Evolutionary conservation across 805 yeast species (phyloP).

Genomic region (Metschnikowia continentalis): DNA sequence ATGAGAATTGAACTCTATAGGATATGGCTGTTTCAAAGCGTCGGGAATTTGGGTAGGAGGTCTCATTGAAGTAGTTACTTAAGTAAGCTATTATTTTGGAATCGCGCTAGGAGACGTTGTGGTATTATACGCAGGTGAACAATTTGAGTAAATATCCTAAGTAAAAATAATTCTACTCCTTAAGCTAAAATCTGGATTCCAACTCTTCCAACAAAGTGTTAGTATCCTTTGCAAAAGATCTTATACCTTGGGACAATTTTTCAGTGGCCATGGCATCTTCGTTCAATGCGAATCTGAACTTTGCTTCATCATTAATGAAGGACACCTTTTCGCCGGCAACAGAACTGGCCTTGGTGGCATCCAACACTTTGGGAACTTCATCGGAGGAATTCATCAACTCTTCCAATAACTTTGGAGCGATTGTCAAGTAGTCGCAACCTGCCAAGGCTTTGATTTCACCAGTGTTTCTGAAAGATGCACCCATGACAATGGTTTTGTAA

Average conservation of each 20-base stretch:
- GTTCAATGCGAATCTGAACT: slow-evolving; percentile 86
- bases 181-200: slow-evolving; percentile 48
- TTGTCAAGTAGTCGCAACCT: slow-evolving; percentile 94
- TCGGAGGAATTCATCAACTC: slow-evolving; percentile 75
- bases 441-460: slow-evolving; percentile 96
- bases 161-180: background rate
- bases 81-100: too few relatives aligned
- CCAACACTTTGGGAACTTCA: slow-evolving; percentile 76
- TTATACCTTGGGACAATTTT: slow-evolving; percentile 96
- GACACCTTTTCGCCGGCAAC: slow-evolving; percentile 58
- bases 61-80: slow-evolving; percentile 23
- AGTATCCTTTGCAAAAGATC: slow-evolving; percentile 93
- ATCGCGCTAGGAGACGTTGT: background rate
- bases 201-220: slow-evolving; percentile 67
- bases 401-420: slow-evolving; percentile 89
- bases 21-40: slow-evolving; percentile 47
- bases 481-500: slow-evolving; percentile 98
- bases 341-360: slow-evolving; percentile 52
- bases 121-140: background rate
- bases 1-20: slow-evolving; percentile 39
- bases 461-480: slow-evolving; percentile 97
- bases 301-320: slow-evolving; percentile 79
- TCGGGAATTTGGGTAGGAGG: slow-evolving; percentile 45
- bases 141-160: background rate
- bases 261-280: slow-evolving; percentile 99